Evolutionary conservation across 495 filamentous ascomycete genomes (phyloP).

Genomic region (Hypoxylon trugodes): DNA sequence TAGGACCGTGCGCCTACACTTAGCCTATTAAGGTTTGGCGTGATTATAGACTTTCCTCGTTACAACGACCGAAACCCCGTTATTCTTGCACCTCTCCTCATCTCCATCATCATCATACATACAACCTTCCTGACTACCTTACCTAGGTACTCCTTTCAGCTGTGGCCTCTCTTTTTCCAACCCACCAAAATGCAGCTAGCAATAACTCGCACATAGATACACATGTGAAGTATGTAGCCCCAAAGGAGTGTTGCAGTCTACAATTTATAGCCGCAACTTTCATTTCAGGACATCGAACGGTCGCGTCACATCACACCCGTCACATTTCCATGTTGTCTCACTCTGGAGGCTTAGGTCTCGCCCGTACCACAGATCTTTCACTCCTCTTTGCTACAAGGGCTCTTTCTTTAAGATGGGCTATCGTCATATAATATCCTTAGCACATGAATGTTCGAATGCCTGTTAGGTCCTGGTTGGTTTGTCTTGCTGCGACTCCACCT

Average conservation of each 20-base stretch:
- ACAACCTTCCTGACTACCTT: background rate
- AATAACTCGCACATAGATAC: background rate
- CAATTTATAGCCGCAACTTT: constrained; percentile 19
- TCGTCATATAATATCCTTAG: background rate
- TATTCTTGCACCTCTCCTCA: background rate
- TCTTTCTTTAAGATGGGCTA: constrained; percentile 7
- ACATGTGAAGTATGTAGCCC: background rate
- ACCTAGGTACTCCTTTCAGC: background rate
- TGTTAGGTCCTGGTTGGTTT: constrained; percentile 6
- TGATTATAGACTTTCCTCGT: too few relatives aligned
- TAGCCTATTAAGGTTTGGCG: background rate
- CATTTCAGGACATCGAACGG: constrained; percentile 11
- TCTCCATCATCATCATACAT: background rate
- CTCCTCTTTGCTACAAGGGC: background rate
- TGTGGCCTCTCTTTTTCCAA: background rate
- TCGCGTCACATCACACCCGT: constrained; percentile 29
- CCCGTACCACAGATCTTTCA: constrained; percentile 24
- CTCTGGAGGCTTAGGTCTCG: constrained; percentile 17
- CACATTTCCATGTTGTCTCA: constrained; percentile 30
- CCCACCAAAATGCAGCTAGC: background rate
- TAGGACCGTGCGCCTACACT: too few relatives aligned
- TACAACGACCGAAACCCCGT: too few relatives aligned
- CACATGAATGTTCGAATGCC: background rate
- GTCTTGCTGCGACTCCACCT: background rate
- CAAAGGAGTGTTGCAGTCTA: background rate